phyloP scores from a whole-genome alignment of 495 filamentous ascomycete genomes.

The Neurospora sp. region DNA sequence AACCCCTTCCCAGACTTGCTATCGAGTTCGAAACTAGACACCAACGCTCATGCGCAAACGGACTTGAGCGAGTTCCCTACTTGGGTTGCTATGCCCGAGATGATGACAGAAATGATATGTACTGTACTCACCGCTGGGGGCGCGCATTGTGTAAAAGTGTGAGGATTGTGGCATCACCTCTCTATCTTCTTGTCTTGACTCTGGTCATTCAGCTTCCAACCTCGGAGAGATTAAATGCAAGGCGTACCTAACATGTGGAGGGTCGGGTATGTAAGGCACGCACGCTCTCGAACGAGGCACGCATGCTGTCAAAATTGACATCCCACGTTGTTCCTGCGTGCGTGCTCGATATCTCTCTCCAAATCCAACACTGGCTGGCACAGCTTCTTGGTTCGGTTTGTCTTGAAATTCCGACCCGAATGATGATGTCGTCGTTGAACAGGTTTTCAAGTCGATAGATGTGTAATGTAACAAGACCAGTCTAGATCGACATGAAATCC shows the following conservation, averaged over 20 bases:
- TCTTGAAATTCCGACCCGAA: neutral
- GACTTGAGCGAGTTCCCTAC: neutral
- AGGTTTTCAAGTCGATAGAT: neutral
- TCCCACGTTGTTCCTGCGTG: neutral
- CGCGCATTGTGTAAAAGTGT: neutral
- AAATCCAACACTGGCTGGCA: neutral
- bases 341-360: neutral
- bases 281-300: neutral
- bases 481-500: neutral
- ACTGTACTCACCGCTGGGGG: neutral
- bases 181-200: neutral
- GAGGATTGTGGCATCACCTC: neutral
- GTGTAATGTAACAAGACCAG: neutral
- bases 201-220: neutral
- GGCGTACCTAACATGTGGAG: neutral
- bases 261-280: neutral
- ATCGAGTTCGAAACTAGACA: too few species aligned
- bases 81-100: neutral
- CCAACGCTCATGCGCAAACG: too few species aligned
- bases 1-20: too few species aligned
- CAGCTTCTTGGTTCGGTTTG: neutral
- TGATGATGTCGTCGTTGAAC: neutral
- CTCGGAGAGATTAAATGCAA: neutral
- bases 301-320: neutral
- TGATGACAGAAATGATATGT: neutral